Evolutionary conservation across 179 eudicot genomes (phyloP).

Genomic region (Silene noctiflora): DNA sequence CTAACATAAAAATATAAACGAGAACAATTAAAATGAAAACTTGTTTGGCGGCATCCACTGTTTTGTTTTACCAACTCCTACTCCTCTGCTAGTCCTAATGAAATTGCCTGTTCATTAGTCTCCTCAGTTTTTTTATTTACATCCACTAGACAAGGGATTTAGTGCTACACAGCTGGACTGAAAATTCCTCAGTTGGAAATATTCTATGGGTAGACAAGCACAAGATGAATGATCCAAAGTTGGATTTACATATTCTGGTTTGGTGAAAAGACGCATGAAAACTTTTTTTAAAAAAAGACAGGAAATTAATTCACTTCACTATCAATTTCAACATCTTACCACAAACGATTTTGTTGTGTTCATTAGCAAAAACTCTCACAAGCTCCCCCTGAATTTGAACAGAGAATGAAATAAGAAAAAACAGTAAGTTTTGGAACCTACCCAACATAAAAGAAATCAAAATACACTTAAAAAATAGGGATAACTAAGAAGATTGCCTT

Average conservation of each 20-base stretch:
- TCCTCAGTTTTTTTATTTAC: neutral
- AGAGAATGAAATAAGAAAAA: neutral
- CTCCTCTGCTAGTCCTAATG: neutral
- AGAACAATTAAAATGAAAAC: neutral
- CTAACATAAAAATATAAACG: neutral
- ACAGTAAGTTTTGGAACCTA: no score
- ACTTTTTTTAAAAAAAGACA: conserved; percentile 3
- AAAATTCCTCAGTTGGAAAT: neutral
- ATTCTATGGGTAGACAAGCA: neutral
- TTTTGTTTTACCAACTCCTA: neutral
- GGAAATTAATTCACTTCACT: neutral
- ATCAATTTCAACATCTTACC: conserved; percentile 47
- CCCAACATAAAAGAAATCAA: neutral
- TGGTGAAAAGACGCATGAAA: neutral
- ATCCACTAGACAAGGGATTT: neutral
- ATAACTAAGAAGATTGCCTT: conserved; percentile 47
- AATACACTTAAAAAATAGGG: neutral
- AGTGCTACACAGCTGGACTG: neutral
- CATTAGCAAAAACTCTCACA: conserved; percentile 89
- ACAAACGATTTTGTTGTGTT: conserved; percentile 69
- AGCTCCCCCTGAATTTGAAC: conserved; percentile 70
- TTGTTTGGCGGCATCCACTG: neutral
- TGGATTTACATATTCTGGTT: neutral
- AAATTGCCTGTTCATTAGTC: neutral
- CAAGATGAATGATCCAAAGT: conserved; percentile 1